These are phyloP conservation scores for Endogone sp. DNA, from an alignment of 192 early-diverging fungal species.

Conservation along the genomic window DNA sequence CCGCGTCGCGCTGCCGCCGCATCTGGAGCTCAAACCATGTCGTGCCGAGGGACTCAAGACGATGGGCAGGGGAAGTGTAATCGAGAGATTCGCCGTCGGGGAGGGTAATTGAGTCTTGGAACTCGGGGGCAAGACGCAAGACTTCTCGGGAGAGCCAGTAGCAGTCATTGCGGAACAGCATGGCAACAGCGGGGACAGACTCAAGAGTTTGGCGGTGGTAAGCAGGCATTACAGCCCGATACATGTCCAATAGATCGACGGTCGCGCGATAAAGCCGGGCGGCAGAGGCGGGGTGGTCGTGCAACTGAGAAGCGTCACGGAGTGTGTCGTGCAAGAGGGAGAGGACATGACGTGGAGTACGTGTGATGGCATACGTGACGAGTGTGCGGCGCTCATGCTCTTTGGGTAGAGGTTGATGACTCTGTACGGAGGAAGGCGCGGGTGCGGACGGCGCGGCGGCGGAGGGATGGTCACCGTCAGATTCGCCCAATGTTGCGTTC, in stretches of 20 bases:
- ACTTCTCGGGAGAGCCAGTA: conserved; percentile 40
- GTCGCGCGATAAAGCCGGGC: conserved; percentile 38
- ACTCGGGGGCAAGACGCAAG: background rate
- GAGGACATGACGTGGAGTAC: conserved; percentile 19
- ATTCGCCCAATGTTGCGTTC: conserved; percentile 10
- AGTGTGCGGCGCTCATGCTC: background rate
- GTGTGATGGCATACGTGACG: conserved; percentile 22
- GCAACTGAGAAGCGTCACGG: conserved; percentile 13
- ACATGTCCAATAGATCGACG: conserved; percentile 50
- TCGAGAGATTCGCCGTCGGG: background rate
- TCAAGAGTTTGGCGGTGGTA: conserved; percentile 52
- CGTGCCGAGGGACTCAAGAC: conserved; percentile 14
- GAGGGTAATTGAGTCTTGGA: background rate
- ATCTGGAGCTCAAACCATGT: conserved; percentile 15
- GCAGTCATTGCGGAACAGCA: conserved; percentile 71
- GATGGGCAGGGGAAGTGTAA: background rate
- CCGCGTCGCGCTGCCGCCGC: background rate
- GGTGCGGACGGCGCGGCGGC: no score
- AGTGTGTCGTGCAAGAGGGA: conserved; percentile 12
- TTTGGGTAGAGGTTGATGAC: background rate
- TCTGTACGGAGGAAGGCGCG: no score
- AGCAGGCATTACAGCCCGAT: conserved; percentile 57
- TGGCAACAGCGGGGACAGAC: conserved; percentile 45
- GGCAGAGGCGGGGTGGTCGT: conserved; percentile 19
- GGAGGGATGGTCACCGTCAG: background rate